Evolutionary conservation across 2,329 filamentous ascomycete genomes (phyloP).

Genomic region (Bipolaris oryzae): DNA sequence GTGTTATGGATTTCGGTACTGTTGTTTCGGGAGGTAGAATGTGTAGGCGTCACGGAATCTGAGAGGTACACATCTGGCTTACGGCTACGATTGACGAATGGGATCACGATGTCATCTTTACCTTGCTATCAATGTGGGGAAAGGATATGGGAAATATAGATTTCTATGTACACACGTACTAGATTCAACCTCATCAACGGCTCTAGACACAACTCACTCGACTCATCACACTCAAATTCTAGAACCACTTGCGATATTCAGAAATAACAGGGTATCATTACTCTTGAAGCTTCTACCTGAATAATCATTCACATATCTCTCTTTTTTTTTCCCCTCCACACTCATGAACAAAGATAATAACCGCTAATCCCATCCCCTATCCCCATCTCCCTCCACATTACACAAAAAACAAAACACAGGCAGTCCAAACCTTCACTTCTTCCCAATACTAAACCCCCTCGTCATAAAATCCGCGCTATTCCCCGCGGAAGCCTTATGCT

Average conservation of each 20-base stretch:
- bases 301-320: neutral
- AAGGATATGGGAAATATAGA: neutral
- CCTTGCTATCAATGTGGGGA: too few species aligned
- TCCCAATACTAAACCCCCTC: constrained; percentile 53
- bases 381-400: too few species aligned
- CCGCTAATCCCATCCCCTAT: too few species aligned
- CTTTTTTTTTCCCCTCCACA: too few species aligned
- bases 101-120: neutral
- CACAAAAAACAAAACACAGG: too few species aligned
- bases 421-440: constrained; percentile 26
- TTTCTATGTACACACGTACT: neutral
- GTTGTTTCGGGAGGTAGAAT: neutral
- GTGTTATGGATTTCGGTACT: neutral
- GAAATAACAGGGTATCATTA: too few species aligned
- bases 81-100: neutral
- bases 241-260: too few species aligned
- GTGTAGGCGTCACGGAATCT: neutral
- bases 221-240: too few species aligned
- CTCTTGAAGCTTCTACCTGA: too few species aligned
- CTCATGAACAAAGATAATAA: neutral
- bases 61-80: neutral
- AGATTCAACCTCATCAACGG: too few species aligned
- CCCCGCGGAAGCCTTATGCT: constrained; percentile 41
- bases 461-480: constrained; percentile 59
- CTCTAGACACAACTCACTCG: too few species aligned